Evolutionary conservation across 106 monocot species (phyloP), one percentile per base, ranked within the genome.

Genomic region (Acorus calamus): DNA sequence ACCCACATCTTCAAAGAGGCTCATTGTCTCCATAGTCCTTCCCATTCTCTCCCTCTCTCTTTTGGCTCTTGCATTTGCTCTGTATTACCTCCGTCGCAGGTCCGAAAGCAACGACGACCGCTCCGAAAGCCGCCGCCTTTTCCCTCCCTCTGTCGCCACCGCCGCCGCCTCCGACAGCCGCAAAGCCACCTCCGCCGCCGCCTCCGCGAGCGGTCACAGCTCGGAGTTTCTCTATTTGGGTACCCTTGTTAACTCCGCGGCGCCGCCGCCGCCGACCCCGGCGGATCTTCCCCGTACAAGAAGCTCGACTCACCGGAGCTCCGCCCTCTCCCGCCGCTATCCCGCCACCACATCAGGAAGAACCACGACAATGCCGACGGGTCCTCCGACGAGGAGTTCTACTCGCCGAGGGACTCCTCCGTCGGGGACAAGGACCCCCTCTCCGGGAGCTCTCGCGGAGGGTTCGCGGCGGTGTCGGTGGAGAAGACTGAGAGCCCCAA

Each of bases 261-360:
- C 3, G 50, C 12, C 44, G 53, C 11, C 57, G 58, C 44, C 4
- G 59, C 51, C 8, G 50, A 11, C 14, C 66, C 74, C 28, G 52
- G 45, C 49, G 65, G 8, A 6, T 6, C 11, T 2, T 48, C 52
- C 10, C 59, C 52, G 47, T 61, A 71, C 63, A 43, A n/a, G 63
- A 74, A 69, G 64, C 53, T 69, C 41, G 69, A 69, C 9, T 89
- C 89, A 9, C 93, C 93, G 46, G 93, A 89, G 74, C 86, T 93
- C 71, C 93, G 64, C 1, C 88, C 88, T 0, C 80, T 93, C 0
- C 88, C 93, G 4, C 93, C 86, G 5, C 83, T 89, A 0, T 57
- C 73, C 2, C 63, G 71, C 9, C 61, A 72, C 28, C 28, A 28
- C 8, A 57, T 44, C 47, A 58, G 73, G 50, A 47, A 13, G 42